Conservation (phyloP, 768 basidiomycete genomes). For the Calocybe indica region DNA sequence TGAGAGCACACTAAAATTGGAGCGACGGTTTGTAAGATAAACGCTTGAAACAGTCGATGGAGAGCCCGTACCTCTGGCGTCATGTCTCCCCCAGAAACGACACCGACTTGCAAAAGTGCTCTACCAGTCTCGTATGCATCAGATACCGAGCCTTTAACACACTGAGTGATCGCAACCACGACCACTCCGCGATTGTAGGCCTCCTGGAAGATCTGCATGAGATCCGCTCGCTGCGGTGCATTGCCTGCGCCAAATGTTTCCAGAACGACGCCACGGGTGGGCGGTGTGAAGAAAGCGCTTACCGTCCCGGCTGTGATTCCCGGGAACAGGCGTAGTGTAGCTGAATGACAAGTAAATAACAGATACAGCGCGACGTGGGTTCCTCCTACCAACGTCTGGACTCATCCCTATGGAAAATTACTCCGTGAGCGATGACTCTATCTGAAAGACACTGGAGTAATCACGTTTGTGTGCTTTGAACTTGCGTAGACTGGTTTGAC, state of each 20-base stretch:
- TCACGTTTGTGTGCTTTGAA: conserved; percentile 80
- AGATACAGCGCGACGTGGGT: background rate
- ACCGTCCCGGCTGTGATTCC: conserved; percentile 76
- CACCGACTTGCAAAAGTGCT: conserved; percentile 63
- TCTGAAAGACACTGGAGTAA: conserved; percentile 1
- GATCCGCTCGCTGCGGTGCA: conserved; percentile 75
- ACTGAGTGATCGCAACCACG: conserved; percentile 90
- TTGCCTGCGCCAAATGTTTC: conserved; percentile 94
- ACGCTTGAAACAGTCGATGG: background rate
- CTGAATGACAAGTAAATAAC: conserved; percentile 27
- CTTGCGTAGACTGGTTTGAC: conserved; percentile 71
- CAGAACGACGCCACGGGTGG: conserved; percentile 76
- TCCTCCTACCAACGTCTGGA: conserved; percentile 66
- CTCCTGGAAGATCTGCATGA: conserved; percentile 70
- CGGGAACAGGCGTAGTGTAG: conserved; percentile 80
- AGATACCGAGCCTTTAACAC: conserved; percentile 79
- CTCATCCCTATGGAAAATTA: conserved; percentile 54
- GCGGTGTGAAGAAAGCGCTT: conserved; percentile 68
- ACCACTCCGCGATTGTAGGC: conserved; percentile 82
- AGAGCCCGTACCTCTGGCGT: conserved; percentile 72
- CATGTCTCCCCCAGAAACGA: conserved; percentile 87
- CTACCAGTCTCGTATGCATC: conserved; percentile 80
- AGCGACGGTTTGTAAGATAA: background rate
- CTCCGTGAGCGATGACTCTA: conserved; percentile 1
- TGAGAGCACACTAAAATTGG: conserved; percentile 69